Evolutionary conservation across 345 rosid genomes (phyloP), one percentile per base, ranked within the genome.

Genomic region (Boechera divaricarpa): DNA sequence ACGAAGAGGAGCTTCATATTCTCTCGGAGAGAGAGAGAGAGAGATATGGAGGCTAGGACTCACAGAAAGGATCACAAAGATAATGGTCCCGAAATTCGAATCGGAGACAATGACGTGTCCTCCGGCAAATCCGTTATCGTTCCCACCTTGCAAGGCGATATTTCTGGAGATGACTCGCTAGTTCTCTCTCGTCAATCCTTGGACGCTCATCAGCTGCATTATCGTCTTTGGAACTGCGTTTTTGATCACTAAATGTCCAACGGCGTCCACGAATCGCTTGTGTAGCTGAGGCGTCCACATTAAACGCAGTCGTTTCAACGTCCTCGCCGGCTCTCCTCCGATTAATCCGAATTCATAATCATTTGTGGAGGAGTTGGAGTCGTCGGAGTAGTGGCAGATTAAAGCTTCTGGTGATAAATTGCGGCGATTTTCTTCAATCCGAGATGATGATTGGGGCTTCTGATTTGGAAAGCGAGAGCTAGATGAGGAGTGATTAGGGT

Each of bases 281-380:
- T 94, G 99, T 70, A 94, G 74, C 72, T 92, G 98, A 59, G 99
- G 98, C 3, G 99, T 94, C 99, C 99, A 94, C 1, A 94, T 98
- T 32, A 94, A 67, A 41, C 99, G 90, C 60, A 91, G 91, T 79
- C 92, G 86, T 76, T 94, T 94, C 61, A 81, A n/a, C 15, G 89
- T 77, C 83, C 87, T 80, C n/a, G 92, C 85, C 64, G 87, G 87
- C 54, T 90, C 96, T 72, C 86, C 89, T 73, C 84, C 73, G 18
- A 52, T 75, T 10, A 69, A 74, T 78, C 77, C 2, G 81, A 57
- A 11, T 51, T 72, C 72, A 71, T 76, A 49, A 62, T 52, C 49
- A 5, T 45, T 7, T 49, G 64, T 13, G 77, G 47, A 21, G 45
- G 8, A 75, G 91, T 83, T n/a, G 70, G 74, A n/a, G 48, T 32